Evolutionary conservation across 768 basidiomycete species (phyloP).

Genomic region (Lactarius deliciosus): DNA sequence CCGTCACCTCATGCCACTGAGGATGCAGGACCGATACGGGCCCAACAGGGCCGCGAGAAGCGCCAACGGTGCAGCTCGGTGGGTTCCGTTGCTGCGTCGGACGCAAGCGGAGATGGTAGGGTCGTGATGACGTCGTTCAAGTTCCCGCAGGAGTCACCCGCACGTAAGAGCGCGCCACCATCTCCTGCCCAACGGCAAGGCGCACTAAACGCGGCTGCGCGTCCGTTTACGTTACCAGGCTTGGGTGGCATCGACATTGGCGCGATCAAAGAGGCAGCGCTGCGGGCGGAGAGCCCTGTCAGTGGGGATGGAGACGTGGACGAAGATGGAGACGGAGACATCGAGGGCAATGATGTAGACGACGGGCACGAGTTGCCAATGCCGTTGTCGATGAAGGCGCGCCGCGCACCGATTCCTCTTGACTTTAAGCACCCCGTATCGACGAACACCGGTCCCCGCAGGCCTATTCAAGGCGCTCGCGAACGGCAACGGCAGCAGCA

Average conservation of each 20-base stretch:
- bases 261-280: slow-evolving; percentile 19
- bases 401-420: slow-evolving; percentile 74
- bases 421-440: slow-evolving; percentile 69
- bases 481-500: slow-evolving; percentile 30
- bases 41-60: slow-evolving; percentile 78
- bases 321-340: slow-evolving; percentile 28
- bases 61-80: slow-evolving; percentile 60
- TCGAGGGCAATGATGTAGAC: slow-evolving; percentile 19
- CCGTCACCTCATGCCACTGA: slow-evolving; percentile 32
- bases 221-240: slow-evolving; percentile 70
- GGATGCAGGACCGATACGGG: slow-evolving; percentile 35
- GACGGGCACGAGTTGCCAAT: slow-evolving; percentile 36
- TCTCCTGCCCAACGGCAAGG: slow-evolving; percentile 34
- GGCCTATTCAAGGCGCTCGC: slow-evolving; percentile 82
- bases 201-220: slow-evolving; percentile 45
- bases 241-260: slow-evolving; percentile 42
- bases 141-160: slow-evolving; percentile 64
- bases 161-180: slow-evolving; percentile 49
- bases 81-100: slow-evolving; percentile 38
- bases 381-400: slow-evolving; percentile 42
- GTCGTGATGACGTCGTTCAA: slow-evolving; percentile 65
- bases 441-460: slow-evolving; percentile 79
- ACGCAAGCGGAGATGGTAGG: slow-evolving; percentile 53
- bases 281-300: not conserved
- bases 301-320: slow-evolving; percentile 31